Percentiles rank a stretch among this genome's conserved stretches.
These are phyloP conservation scores for Heterobasidion parviporum DNA, from an alignment of 1,284 basidiomycete genomes.

Conservation along the genomic window DNA sequence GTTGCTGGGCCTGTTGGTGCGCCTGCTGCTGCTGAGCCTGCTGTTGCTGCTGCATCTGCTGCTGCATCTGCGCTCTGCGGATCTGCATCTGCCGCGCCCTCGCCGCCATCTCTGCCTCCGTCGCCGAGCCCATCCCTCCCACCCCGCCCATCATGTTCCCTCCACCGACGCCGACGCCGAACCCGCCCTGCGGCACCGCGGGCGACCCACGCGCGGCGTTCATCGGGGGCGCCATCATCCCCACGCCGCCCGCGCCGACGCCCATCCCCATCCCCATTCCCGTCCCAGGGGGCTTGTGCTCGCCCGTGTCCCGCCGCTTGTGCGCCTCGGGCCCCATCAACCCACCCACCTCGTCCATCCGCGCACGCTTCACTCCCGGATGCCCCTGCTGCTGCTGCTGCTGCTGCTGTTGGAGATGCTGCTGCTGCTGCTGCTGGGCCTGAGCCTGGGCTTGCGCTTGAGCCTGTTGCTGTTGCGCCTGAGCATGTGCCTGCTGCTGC, in stretches of 20 bases:
- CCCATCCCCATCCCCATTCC: background rate
- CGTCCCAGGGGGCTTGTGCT: background rate
- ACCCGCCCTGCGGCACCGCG: background rate
- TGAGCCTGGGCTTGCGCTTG: no score
- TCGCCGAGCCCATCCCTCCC: background rate
- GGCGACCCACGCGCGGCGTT: no score
- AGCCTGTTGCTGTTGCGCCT: background rate
- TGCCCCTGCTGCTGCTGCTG: background rate
- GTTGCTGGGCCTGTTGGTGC: constrained; percentile 25
- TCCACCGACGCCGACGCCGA: no score
- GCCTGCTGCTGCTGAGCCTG: constrained; percentile 26
- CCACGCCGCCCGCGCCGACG: background rate
- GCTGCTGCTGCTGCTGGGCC: no score
- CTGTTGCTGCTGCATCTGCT: background rate
- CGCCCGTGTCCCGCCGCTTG: constrained; percentile 3
- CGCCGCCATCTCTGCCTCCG: background rate
- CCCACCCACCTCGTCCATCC: background rate
- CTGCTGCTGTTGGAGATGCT: background rate
- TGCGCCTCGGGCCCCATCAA: background rate
- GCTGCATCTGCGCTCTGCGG: background rate
- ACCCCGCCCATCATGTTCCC: background rate
- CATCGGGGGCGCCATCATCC: background rate
- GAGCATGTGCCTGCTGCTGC: background rate
- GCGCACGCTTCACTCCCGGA: background rate
- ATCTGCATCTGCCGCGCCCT: constrained; percentile 1